Percentiles rank a stretch among this genome's conserved stretches.
Conservation (phyloP, 139 green algal species). For the Tetraselmis striata region DNA sequence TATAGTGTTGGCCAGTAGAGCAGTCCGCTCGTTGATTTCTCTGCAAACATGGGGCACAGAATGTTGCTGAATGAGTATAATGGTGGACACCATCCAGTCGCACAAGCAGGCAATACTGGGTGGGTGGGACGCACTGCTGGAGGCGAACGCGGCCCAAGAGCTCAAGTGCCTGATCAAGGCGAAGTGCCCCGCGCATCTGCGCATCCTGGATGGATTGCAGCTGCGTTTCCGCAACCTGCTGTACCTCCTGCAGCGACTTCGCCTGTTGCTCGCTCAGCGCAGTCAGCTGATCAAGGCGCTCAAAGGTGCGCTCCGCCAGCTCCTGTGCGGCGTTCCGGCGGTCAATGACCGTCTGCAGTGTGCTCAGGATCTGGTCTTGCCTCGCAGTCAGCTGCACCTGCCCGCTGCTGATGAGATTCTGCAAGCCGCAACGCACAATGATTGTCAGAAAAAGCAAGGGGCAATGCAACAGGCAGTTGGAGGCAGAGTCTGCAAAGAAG, state of each 20-base stretch:
- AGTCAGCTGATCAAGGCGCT: not conserved
- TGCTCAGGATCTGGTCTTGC: constrained; percentile 34
- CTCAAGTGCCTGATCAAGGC: constrained; percentile 41
- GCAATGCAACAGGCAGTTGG: too few relatives aligned
- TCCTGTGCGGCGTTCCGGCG: constrained; percentile 45
- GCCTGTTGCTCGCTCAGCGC: constrained; percentile 26
- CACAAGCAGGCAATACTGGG: too few relatives aligned
- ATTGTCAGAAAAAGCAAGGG: too few relatives aligned
- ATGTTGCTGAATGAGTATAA: too few relatives aligned
- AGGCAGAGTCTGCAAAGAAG: constrained; percentile 28
- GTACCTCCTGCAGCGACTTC: constrained; percentile 33
- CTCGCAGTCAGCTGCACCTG: constrained; percentile 42
- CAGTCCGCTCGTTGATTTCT: constrained; percentile 21
- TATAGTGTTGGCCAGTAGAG: constrained; percentile 39
- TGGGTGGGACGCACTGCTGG: too few relatives aligned
- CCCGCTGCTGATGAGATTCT: constrained; percentile 53
- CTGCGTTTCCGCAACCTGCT: constrained; percentile 36
- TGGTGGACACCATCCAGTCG: too few relatives aligned
- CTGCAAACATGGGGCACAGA: too few relatives aligned
- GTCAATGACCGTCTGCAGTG: constrained; percentile 58
- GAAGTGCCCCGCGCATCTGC: constrained; percentile 46
- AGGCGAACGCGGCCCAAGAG: constrained; percentile 11
- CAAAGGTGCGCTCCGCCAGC: constrained; percentile 13
- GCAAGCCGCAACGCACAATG: too few relatives aligned
- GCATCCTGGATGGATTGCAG: constrained; percentile 51